These are phyloP conservation scores for Colletotrichum higginsianum DNA, from an alignment of 2,329 filamentous ascomycete genomes.

Conservation along the genomic window DNA sequence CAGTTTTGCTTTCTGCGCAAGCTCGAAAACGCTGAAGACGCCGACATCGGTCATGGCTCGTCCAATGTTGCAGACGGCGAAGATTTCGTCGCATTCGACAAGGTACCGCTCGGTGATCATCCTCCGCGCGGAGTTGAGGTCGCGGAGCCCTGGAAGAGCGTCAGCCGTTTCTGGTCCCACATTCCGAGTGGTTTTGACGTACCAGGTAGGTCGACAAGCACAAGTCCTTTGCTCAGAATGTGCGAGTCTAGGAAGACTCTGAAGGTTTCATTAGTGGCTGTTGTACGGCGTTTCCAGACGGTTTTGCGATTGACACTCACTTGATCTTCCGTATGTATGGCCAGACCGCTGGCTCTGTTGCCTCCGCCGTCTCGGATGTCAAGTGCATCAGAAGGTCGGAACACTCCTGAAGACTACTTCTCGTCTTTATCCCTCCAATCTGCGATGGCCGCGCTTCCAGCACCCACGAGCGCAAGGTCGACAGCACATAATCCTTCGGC, in stretches of 20 bases:
- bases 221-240: constrained; percentile 63
- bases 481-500: constrained; percentile 39
- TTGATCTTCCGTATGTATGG: constrained; percentile 61
- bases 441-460: constrained; percentile 36
- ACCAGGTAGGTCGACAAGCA: constrained; percentile 66
- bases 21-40: constrained; percentile 57
- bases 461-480: constrained; percentile 46
- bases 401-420: constrained; percentile 48
- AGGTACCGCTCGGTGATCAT: constrained; percentile 62
- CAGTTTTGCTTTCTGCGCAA: constrained; percentile 55
- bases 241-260: constrained; percentile 61
- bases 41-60: constrained; percentile 59
- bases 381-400: constrained; percentile 53
- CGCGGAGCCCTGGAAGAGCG: constrained; percentile 57
- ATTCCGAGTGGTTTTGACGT: constrained; percentile 25
- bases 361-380: constrained; percentile 52
- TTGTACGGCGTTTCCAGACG: too few species aligned
- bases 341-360: constrained; percentile 52
- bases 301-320: constrained; percentile 46
- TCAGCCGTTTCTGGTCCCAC: too few species aligned
- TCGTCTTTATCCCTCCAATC: constrained; percentile 11
- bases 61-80: constrained; percentile 59
- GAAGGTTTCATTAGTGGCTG: not conserved
- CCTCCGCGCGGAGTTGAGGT: constrained; percentile 60
- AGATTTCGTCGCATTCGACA: constrained; percentile 61